Base-by-base conservation (phyloP, 805 yeast genomes). In the Candida sakaeoensis region DNA sequence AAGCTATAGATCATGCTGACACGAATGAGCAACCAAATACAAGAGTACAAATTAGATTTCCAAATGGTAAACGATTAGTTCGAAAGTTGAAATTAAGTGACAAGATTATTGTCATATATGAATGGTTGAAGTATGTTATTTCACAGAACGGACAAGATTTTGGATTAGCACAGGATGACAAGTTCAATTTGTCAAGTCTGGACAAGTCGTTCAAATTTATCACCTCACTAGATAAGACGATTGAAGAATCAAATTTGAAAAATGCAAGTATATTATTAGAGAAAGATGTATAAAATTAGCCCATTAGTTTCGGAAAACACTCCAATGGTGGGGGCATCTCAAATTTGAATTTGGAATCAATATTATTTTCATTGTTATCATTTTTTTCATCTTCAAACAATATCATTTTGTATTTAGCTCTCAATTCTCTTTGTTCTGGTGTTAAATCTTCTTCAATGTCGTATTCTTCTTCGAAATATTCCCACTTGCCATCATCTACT, bases 31-130 rank as follows among this genome's bases (percentile, higher is more conserved):
- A 69, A 6, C 69, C 80, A 0, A 64, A 71, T 5, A 86, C 96
- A 0, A 70, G 96, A 51, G 75, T 93, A 18, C 98, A 93, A 61
- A 74, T 93, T n/a, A 72, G 96, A 43, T 75, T 86, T 21, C 93
- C 90, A 13, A 87, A 82, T 52, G 97, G 98, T n/a, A 74, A 80
- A 34, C 71, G 97, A 42, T 63, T 82, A 9, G 82, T 91, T 8
- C 82, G 87, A 44, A 75, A 86, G 42, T 85, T 91, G 50, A 61
- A 63, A 7, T 52, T 74, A 8, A 21, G 41, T 3, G 95, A 85
- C 47, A 65, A 72, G 3, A 87, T 93, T 0, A 43, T 66, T 3
- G 59, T 56, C 1, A 58, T 93, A 1, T 93, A 75, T 57, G 82
- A 79, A 50, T 77, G 76, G 55, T 75, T 84, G 18, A 91, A 91